A percentile compares a stretch with the other conserved stretches of the same genome.
Conservation (phyloP, 805 yeast genomes). For the Metschnikowia koreensis region DNA sequence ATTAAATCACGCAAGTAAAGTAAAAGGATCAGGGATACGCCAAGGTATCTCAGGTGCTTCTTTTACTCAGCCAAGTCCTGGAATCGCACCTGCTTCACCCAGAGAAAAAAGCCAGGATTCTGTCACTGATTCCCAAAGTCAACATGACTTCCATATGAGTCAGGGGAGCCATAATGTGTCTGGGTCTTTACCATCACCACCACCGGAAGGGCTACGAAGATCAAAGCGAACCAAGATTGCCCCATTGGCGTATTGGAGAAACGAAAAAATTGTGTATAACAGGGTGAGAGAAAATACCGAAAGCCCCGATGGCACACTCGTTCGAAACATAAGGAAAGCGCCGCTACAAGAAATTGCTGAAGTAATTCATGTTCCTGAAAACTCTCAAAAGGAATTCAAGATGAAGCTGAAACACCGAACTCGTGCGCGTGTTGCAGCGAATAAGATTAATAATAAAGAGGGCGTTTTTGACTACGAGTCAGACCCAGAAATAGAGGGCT, state of each 20-base stretch:
- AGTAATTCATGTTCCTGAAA: constrained; percentile 51
- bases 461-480: constrained; percentile 30
- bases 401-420: background rate
- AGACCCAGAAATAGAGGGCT: constrained; percentile 44
- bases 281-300: constrained; percentile 32
- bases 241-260: constrained; percentile 83
- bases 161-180: background rate
- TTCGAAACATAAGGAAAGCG: constrained; percentile 33
- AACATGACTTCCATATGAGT: background rate
- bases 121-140: background rate
- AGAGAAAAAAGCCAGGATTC: background rate
- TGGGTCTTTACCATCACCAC: constrained; percentile 40
- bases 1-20: background rate
- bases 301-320: constrained; percentile 44
- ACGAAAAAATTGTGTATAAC: constrained; percentile 66
- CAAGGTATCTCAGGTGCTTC: background rate
- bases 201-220: constrained; percentile 53
- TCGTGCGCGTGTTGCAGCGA: constrained; percentile 6
- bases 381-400: background rate
- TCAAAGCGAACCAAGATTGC: constrained; percentile 65
- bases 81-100: background rate
- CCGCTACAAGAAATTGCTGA: constrained; percentile 57
- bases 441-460: constrained; percentile 16
- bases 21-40: background rate
- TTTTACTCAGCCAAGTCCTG: background rate